These are phyloP conservation scores for Populus trichocarpa DNA, from an alignment of 441 rosid species.

Conservation along the genomic window DNA sequence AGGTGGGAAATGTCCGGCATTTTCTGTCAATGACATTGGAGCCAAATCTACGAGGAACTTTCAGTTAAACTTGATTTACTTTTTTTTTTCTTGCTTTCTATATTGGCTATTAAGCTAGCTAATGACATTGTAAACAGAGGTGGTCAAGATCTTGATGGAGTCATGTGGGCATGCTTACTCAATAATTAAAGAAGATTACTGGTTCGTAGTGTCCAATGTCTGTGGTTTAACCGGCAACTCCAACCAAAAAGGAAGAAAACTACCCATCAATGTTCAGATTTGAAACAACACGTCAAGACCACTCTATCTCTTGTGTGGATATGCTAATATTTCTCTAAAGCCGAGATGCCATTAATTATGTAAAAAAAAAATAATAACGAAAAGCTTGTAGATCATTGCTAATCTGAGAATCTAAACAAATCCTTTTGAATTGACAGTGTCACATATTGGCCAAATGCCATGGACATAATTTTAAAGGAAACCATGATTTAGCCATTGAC, in stretches of 20 bases:
- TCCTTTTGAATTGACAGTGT: constrained; percentile 20
- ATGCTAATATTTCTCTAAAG: neutral
- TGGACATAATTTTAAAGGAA: constrained; percentile 6
- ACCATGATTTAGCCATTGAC: neutral
- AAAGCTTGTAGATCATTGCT: neutral
- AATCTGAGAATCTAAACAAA: constrained; percentile 25
- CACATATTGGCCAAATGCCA: constrained; percentile 10
- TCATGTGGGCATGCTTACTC: neutral
- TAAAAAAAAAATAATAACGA: neutral
- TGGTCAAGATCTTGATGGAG: neutral
- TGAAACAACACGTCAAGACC: neutral
- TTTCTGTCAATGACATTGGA: neutral
- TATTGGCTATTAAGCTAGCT: neutral
- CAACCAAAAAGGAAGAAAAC: neutral
- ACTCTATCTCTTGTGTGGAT: neutral
- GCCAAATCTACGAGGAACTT: too few species aligned
- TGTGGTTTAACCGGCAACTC: constrained; percentile 1
- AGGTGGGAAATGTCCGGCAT: neutral
- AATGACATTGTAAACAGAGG: neutral
- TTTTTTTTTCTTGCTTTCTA: neutral
- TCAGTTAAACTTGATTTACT: too few species aligned
- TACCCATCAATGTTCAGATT: neutral
- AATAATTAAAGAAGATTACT: constrained; percentile 11
- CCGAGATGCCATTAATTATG: neutral
- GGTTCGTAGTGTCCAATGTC: constrained; percentile 1